A percentile compares a stretch with the other conserved stretches of the same genome.
phyloP scores from a whole-genome alignment of 2,329 filamentous ascomycete species.

The Incumbomyces delicatus region DNA sequence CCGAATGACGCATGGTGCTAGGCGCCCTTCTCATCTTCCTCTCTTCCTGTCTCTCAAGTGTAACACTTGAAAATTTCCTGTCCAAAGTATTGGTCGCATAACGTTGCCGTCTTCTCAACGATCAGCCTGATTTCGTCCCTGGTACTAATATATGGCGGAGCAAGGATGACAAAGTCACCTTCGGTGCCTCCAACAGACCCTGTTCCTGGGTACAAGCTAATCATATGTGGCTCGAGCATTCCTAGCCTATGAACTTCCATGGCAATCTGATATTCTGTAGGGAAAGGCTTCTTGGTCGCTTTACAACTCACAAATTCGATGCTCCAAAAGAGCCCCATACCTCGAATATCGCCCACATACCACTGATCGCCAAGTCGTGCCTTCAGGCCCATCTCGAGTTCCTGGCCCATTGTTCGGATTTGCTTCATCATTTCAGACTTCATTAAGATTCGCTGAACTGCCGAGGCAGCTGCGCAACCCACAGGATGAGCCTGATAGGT shows the following conservation, averaged over 20 bases:
- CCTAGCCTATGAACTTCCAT: constrained; percentile 39
- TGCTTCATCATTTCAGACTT: constrained; percentile 41
- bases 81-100: constrained; percentile 31
- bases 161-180: constrained; percentile 46
- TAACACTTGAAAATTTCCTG: background rate
- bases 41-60: background rate
- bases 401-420: constrained; percentile 23
- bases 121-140: constrained; percentile 39
- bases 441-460: constrained; percentile 43
- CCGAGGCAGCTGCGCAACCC: constrained; percentile 43
- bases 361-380: constrained; percentile 35
- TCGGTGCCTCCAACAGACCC: constrained; percentile 41
- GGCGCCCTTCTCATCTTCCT: background rate
- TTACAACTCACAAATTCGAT: constrained; percentile 52
- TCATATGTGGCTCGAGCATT: constrained; percentile 24
- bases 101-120: constrained; percentile 43
- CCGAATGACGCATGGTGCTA: too few relatives aligned
- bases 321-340: constrained; percentile 50
- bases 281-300: constrained; percentile 44
- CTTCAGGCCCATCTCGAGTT: constrained; percentile 34
- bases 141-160: constrained; percentile 45
- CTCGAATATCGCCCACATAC: constrained; percentile 49
- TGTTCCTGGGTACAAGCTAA: constrained; percentile 40
- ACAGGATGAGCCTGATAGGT: constrained; percentile 49
- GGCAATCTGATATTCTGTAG: constrained; percentile 32